Evolutionary conservation across 1,284 basidiomycete genomes (phyloP).

Genomic region (Ceratobasidium sp.): DNA sequence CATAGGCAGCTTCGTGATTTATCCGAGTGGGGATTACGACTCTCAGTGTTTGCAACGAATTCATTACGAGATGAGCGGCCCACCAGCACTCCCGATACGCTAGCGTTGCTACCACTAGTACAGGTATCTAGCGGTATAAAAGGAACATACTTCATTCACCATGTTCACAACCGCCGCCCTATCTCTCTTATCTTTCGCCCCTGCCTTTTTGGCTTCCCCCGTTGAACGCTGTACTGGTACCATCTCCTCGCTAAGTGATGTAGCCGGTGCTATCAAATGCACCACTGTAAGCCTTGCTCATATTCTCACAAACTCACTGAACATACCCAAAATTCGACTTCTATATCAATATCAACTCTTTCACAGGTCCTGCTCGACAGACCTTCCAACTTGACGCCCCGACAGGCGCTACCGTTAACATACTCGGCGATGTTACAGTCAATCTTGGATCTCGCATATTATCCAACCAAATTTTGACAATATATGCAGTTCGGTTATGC

Average conservation of each 20-base stretch:
- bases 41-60: neutral
- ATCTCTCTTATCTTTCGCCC: constrained; percentile 12
- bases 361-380: constrained; percentile 51
- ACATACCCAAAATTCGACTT: neutral
- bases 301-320: neutral
- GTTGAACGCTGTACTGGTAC: constrained; percentile 40
- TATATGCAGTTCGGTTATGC: constrained; percentile 51
- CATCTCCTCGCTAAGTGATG: constrained; percentile 36
- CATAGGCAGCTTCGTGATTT: neutral
- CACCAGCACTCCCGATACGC: neutral
- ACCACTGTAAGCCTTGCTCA: constrained; percentile 7
- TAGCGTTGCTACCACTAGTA: neutral
- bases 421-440: constrained; percentile 56
- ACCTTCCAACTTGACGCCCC: constrained; percentile 53
- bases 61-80: neutral
- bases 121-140: neutral
- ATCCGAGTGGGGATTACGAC: neutral
- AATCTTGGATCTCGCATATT: neutral
- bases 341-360: constrained; percentile 40
- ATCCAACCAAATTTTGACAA: neutral
- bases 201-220: constrained; percentile 2
- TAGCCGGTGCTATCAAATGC: constrained; percentile 36
- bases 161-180: constrained; percentile 20
- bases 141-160: neutral
- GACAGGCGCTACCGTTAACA: constrained; percentile 56